Evolutionary conservation across 331 rosid species (phyloP).

Genomic region (Prunus yedoensis): DNA sequence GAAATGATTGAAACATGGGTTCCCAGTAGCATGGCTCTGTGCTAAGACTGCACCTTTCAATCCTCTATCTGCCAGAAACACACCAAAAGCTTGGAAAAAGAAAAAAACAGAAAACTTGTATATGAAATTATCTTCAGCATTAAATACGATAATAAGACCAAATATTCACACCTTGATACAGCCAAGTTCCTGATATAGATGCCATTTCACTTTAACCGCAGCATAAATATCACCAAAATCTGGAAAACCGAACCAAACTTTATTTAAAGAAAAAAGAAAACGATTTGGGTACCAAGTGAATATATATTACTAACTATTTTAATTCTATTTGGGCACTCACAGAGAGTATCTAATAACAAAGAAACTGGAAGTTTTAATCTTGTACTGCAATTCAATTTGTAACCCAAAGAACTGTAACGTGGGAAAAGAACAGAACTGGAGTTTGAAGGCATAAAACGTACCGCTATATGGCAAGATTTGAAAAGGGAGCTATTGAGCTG

Average conservation of each 20-base stretch:
- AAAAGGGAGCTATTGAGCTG: not conserved
- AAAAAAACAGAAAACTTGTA: not conserved
- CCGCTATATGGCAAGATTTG: not conserved
- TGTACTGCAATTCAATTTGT: not conserved
- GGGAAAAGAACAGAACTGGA: not conserved
- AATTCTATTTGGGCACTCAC: too few species aligned
- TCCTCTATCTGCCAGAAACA: conserved; percentile 36
- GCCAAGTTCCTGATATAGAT: conserved; percentile 29
- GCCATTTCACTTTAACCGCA: conserved; percentile 28
- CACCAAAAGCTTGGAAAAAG: not conserved
- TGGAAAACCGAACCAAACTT: not conserved
- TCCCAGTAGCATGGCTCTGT: conserved; percentile 41
- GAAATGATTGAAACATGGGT: conserved; percentile 46
- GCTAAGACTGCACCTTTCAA: conserved; percentile 40
- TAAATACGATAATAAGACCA: not conserved
- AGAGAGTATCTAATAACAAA: not conserved
- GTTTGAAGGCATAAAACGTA: not conserved
- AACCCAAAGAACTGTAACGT: not conserved
- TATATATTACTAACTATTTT: not conserved
- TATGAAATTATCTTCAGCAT: not conserved
- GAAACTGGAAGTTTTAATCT: not conserved
- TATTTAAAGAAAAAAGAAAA: not conserved
- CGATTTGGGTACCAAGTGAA: not conserved
- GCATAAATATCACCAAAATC: conserved; percentile 13
- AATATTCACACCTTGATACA: conserved; percentile 22